These are phyloP conservation scores for Baffinella frigidus DNA, from an alignment of 208 protist species.

Conservation along the genomic window DNA sequence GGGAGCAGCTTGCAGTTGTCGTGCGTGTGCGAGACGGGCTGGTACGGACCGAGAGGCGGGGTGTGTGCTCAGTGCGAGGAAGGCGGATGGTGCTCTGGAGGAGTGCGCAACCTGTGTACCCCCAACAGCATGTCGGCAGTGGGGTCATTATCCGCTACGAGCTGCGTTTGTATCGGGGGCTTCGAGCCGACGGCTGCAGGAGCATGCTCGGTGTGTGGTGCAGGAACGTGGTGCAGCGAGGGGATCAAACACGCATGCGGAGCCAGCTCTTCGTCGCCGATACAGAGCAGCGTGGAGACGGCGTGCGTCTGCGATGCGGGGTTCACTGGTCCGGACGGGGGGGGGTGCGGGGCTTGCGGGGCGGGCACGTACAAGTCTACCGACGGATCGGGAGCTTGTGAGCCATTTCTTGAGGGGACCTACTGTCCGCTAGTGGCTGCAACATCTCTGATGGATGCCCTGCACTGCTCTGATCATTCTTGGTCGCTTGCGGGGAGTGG, in stretches of 20 bases:
- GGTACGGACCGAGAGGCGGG: too few relatives aligned
- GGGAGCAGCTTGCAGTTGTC: background rate
- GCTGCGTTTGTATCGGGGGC: background rate
- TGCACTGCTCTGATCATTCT: background rate
- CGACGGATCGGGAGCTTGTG: background rate
- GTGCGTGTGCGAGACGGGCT: background rate
- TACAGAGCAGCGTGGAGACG: too few relatives aligned
- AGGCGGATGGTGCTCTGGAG: too few relatives aligned
- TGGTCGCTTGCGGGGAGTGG: background rate
- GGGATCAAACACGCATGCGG: too few relatives aligned
- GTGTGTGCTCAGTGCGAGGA: background rate
- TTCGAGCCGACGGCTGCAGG: too few relatives aligned
- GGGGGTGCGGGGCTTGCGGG: background rate
- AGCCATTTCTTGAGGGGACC: too few relatives aligned
- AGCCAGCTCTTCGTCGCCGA: too few relatives aligned
- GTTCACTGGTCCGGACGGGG: background rate
- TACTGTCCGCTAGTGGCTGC: too few relatives aligned
- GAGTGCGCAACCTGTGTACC: too few relatives aligned
- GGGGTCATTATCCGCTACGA: background rate
- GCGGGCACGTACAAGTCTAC: background rate
- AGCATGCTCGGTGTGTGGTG: too few relatives aligned
- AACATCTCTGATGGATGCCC: too few relatives aligned
- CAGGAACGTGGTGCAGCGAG: too few relatives aligned
- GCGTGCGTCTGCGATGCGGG: background rate
- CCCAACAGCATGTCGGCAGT: background rate